Conservation (phyloP, 2,329 filamentous ascomycete genomes). For the Fusarium verrucosum region DNA sequence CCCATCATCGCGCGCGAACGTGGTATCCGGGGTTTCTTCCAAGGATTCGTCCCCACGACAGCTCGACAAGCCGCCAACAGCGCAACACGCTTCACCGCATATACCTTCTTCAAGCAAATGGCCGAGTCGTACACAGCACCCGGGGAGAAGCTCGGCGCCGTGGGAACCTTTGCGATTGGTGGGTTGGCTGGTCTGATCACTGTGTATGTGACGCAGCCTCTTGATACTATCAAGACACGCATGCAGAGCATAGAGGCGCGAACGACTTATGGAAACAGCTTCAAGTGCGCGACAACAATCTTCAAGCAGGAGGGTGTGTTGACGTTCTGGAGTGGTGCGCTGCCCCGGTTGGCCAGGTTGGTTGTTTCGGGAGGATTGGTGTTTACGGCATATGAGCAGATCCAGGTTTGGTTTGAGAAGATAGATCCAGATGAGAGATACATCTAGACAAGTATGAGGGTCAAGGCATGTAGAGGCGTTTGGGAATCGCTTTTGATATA, state of each 20-base stretch:
- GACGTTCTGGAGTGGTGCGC: slow-evolving; percentile 92
- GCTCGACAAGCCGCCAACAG: slow-evolving; percentile 95
- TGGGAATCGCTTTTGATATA: slow-evolving; percentile 41
- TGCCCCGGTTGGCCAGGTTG: slow-evolving; percentile 84
- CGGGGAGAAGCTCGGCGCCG: slow-evolving; percentile 89
- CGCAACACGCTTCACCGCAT: slow-evolving; percentile 88
- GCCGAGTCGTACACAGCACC: slow-evolving; percentile 92
- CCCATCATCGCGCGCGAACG: slow-evolving; percentile 88
- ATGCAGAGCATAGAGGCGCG: slow-evolving; percentile 97
- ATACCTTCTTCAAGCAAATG: slow-evolving; percentile 89
- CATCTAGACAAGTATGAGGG: slow-evolving; percentile 61
- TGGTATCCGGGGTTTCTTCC: slow-evolving; percentile 92
- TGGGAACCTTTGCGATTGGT: slow-evolving; percentile 91
- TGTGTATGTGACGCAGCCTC: slow-evolving; percentile 77
- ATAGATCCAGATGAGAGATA: slow-evolving; percentile 87
- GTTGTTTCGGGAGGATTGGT: slow-evolving; percentile 96
- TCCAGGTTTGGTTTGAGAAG: slow-evolving; percentile 78
- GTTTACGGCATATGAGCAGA: slow-evolving; percentile 97
- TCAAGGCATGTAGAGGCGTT: slow-evolving; percentile 18
- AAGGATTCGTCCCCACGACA: slow-evolving; percentile 94
- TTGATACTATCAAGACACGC: slow-evolving; percentile 95
- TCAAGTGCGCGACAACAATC: slow-evolving; percentile 83
- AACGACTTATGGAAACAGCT: slow-evolving; percentile 83
- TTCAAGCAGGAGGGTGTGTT: slow-evolving; percentile 88
- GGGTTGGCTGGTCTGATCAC: slow-evolving; percentile 90